These are phyloP conservation scores for Silene coronaria DNA, from an alignment of 179 eudicot species.

Conservation along the genomic window DNA sequence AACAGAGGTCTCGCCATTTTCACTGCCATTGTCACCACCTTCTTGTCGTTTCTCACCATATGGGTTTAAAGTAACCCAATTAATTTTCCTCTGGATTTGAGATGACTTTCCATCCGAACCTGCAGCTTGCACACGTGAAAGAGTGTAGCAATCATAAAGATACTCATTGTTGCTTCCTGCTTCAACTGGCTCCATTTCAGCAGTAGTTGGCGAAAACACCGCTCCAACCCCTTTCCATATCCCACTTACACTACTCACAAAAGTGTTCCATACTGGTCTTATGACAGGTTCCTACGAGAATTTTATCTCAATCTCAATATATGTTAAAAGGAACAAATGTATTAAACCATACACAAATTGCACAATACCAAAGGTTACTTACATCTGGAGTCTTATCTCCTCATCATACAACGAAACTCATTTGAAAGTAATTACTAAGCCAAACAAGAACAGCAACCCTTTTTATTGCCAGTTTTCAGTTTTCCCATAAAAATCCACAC, in stretches of 20 bases:
- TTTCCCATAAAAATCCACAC: not conserved
- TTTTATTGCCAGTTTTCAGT: not conserved
- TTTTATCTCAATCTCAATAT: constrained; percentile 10
- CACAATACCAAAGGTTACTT: not conserved
- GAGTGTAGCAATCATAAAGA: constrained; percentile 82
- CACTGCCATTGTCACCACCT: constrained; percentile 22
- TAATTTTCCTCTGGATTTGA: constrained; percentile 56
- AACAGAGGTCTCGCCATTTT: constrained; percentile 27
- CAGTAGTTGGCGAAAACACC: constrained; percentile 88
- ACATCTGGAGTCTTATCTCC: not conserved
- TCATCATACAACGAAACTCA: not conserved
- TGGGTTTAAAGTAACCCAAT: constrained; percentile 89
- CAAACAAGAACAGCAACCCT: not conserved
- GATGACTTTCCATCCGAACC: constrained; percentile 39
- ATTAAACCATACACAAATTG: not conserved
- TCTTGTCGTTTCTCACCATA: constrained; percentile 54
- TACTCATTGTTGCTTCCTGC: constrained; percentile 61
- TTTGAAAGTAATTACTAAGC: not conserved
- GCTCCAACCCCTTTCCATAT: constrained; percentile 99
- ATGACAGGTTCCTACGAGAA: constrained; percentile 87
- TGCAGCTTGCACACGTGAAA: constrained; percentile 52
- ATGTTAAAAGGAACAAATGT: not conserved
- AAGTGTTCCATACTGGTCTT: constrained; percentile 85
- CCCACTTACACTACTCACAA: constrained; percentile 92
- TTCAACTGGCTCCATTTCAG: constrained; percentile 95